Evolutionary conservation across 139 green algal genomes (phyloP).

Genomic region (Closterium sp.): DNA sequence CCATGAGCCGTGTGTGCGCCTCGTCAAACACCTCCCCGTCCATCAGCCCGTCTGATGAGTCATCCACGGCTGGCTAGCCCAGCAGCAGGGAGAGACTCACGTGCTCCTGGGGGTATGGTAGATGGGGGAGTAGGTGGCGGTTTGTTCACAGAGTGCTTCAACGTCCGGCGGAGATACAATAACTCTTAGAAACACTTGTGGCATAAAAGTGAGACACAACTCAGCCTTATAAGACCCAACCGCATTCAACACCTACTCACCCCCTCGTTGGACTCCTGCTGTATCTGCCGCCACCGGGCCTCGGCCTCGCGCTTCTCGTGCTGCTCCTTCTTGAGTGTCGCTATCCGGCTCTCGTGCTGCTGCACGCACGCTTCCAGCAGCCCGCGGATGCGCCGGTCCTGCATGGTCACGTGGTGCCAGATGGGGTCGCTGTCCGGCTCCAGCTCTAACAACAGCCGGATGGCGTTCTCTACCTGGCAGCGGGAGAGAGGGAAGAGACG

Average conservation of each 20-base stretch:
- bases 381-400: slow-evolving; percentile 40
- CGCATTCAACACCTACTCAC: not conserved
- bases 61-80: not conserved
- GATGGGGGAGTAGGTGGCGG: too few species aligned
- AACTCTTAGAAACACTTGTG: too few species aligned
- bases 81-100: not conserved
- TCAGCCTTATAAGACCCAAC: too few species aligned
- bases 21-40: slow-evolving; percentile 15
- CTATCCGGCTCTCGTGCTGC: slow-evolving; percentile 23
- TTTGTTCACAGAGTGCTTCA: not conserved
- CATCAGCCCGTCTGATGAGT: not conserved
- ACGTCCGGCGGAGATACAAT: too few species aligned
- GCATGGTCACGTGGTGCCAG: slow-evolving; percentile 42
- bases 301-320: slow-evolving; percentile 26
- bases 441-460: slow-evolving; percentile 34
- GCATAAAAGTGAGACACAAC: too few species aligned
- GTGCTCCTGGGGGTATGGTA: not conserved
- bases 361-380: slow-evolving; percentile 29
- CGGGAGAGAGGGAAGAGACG: not conserved
- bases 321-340: slow-evolving; percentile 1
- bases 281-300: slow-evolving; percentile 26
- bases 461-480: slow-evolving; percentile 36
- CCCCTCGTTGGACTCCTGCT: slow-evolving; percentile 7
- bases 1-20: not conserved
- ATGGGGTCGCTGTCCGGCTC: slow-evolving; percentile 42